A percentile compares a stretch with the other conserved stretches of the same genome.
Conservation (phyloP, 2,329 filamentous ascomycete genomes). For the Periglandula ipomoeae region DNA sequence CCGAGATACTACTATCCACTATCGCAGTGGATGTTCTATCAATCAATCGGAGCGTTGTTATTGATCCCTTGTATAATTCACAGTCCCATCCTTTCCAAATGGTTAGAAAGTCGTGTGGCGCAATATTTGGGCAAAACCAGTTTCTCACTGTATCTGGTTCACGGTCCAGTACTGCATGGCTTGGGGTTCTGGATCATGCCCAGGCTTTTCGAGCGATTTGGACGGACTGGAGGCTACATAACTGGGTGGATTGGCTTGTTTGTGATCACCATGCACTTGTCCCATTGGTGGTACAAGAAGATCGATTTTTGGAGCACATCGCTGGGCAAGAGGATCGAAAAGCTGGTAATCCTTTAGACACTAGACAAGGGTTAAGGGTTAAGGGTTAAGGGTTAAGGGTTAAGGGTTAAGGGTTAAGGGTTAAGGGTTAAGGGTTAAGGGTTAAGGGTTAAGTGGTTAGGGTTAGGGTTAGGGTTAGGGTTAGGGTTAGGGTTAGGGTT, state of each 20-base stretch:
- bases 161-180: constrained; percentile 48
- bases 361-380: too few species aligned
- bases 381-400: too few species aligned
- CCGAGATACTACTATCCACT: constrained; percentile 28
- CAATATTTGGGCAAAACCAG: constrained; percentile 31
- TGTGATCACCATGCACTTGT: constrained; percentile 23
- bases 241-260: constrained; percentile 24
- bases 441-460: too few species aligned
- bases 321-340: constrained; percentile 27
- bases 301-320: constrained; percentile 28
- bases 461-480: too few species aligned
- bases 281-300: constrained; percentile 26
- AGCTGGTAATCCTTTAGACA: background rate
- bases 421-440: too few species aligned
- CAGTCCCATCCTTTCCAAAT: constrained; percentile 17
- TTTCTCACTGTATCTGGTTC: constrained; percentile 33
- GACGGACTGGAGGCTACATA: constrained; percentile 18
- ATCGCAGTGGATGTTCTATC: constrained; percentile 31
- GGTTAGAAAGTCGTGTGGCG: constrained; percentile 22
- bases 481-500: too few species aligned
- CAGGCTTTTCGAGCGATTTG: constrained; percentile 27
- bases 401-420: too few species aligned
- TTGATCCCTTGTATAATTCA: constrained; percentile 26
- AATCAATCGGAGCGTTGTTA: constrained; percentile 27
- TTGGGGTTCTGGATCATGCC: constrained; percentile 51